These are phyloP conservation scores for Chrysopogon serrulatus DNA, from an alignment of 176 grass and related monocot genomes.

Conservation along the genomic window DNA sequence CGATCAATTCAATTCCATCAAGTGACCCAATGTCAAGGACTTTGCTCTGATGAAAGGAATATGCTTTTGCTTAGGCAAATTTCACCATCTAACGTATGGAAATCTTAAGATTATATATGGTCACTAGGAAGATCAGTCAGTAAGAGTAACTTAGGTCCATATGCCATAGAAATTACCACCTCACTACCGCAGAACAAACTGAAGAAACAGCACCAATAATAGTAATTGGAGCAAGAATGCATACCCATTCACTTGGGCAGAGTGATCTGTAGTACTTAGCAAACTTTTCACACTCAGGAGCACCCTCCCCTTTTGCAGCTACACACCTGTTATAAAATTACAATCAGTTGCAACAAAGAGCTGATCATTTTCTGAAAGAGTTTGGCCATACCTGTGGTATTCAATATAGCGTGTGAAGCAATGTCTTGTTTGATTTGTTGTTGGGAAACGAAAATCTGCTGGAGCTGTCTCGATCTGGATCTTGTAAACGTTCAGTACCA, in stretches of 20 bases:
- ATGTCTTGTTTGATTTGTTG: conserved; percentile 88
- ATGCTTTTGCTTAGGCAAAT: background rate
- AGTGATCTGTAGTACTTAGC: conserved; percentile 79
- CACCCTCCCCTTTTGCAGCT: conserved; percentile 75
- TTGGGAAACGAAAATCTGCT: conserved; percentile 88
- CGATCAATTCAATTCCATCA: background rate
- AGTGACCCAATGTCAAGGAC: background rate
- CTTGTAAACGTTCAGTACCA: conserved; percentile 11
- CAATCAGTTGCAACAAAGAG: background rate
- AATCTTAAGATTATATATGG: background rate
- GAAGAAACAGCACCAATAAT: background rate
- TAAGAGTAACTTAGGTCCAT: background rate
- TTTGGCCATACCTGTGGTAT: conserved; percentile 69
- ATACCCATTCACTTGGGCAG: conserved; percentile 88
- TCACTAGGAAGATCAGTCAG: background rate
- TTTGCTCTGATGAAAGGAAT: background rate
- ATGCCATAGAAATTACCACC: background rate
- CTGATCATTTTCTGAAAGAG: background rate
- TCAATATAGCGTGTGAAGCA: conserved; percentile 91
- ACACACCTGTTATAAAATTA: conserved; percentile 48
- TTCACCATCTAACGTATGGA: background rate
- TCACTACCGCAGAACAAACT: background rate
- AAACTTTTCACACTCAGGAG: conserved; percentile 76
- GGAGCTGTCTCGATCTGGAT: conserved; percentile 80
- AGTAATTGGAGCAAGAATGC: background rate